Base-by-base conservation (phyloP, 108 stramenopile genomes). In the Aurantiochytrium sp. region DNA sequence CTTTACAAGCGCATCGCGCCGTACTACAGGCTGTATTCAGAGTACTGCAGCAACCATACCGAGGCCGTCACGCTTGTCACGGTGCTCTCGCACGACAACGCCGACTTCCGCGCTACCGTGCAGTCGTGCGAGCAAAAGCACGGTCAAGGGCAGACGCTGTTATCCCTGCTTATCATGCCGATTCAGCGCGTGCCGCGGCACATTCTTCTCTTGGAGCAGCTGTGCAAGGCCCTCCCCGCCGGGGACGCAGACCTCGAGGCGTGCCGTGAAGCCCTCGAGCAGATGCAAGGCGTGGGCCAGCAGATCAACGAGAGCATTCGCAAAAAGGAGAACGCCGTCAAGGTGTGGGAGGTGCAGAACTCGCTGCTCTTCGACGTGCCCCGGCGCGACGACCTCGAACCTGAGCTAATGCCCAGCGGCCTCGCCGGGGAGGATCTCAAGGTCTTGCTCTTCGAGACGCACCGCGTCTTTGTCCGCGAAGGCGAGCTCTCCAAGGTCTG, bases 401-500 rank as follows among this genome's bases (percentile, higher is more conserved):
- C 59, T 6, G 59, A 65, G 19, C 59, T 34, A 27, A 65, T 8
- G 1, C 59, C 59, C 27, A 65, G 27, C 59, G 15, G 22, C 59
- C 59, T 19, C 2, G 34, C 10, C 59, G 59, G 32, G 15, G 32
- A 27, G 59, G 24, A 27, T 65, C 15, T 10, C 6, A 65, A 65
- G 34, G 32, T 65, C 10, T 27, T 12, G 0, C 39, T 81, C 30
- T 81, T 81, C 24, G 73, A 81, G 30, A 81, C 45, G 12, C 21
- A 81, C 8, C 73, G 73, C 45, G 2, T 48, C 6, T 81, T 81
- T 24, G 45, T 81, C 8, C 39, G 45, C 21, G 73, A 81, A 30
- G 73, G 73, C n/a, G 73, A 81, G 73, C 73, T 81, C 30, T 81
- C 12, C 73, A 81, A 81, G 73, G 45, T 81, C 15, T 81, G 73